Evolutionary conservation across 345 rosid genomes (phyloP), one percentile per base, ranked within the genome.

Genomic region (Eucalyptus shirleyi): DNA sequence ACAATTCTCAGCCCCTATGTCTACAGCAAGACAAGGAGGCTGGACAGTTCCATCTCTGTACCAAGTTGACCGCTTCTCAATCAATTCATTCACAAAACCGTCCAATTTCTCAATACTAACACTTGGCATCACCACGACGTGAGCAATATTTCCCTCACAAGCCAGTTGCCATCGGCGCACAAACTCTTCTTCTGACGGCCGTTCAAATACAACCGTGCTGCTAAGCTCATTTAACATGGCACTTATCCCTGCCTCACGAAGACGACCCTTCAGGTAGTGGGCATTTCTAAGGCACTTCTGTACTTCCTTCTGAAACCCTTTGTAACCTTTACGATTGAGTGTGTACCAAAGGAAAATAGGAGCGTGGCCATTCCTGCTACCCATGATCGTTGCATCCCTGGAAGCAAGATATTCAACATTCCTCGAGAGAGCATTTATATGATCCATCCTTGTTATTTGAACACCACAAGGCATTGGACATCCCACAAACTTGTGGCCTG

Each of bases 401-500:
- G 99, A 98, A 87, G 99, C 99, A 9, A 97, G 97, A 91, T 97
- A 98, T 93, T 98, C 99, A 2, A 98, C 97, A 69, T 97, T 98
- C 50, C 93, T 97, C 2, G 99, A 97, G 56, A 98, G 97, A 80
- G 89, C 97, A 91, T 96, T 97, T 88, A 98, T 93, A 91, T 97
- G 96, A 88, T 94, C 93, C 96, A 97, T 91, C 90, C 99, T 95
- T 19, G 99, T 97, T 91, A 98, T 92, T 93, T 96, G 99, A 90
- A 98, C 98, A 86, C 99, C 99, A 50, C 99, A 97, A 87, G 99
- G 99, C 99, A 98, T 98, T 83, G 99, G 99, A 90, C 99, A 98
- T 21, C 99, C 98, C 42, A 96, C 97, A 88, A 97, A 98, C 92
- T 98, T 97, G 94, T 98, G 99, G 53, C 98, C 99, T 1, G 99